Conservation (phyloP, 345 rosid genomes). For the Gossypium bickii region DNA sequence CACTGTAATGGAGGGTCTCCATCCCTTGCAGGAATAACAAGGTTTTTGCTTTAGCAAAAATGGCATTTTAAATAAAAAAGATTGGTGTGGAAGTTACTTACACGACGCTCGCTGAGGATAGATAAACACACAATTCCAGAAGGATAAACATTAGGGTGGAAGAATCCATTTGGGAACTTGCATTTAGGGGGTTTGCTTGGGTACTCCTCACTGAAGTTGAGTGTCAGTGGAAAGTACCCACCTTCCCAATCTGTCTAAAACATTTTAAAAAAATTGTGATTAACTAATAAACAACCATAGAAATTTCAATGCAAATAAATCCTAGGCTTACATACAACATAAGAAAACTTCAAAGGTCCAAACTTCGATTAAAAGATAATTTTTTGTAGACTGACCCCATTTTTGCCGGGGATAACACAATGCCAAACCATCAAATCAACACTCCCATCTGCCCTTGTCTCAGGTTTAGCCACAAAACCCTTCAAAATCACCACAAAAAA, state of each 20-base stretch:
- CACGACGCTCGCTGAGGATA: conserved; percentile 35
- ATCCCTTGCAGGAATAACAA: conserved; percentile 20
- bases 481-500: conserved; percentile 3
- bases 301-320: not conserved
- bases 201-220: conserved; percentile 38
- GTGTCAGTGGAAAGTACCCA: conserved; percentile 32
- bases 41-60: not conserved
- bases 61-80: not conserved
- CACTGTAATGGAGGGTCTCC: conserved; percentile 44
- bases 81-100: conserved; percentile 5
- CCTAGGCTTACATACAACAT: not conserved
- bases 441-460: conserved; percentile 36
- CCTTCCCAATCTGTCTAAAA: conserved; percentile 40
- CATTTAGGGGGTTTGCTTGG: conserved; percentile 45
- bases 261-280: not conserved
- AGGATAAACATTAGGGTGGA: conserved; percentile 40
- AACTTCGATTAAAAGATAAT: not conserved
- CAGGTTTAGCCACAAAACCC: conserved; percentile 59
- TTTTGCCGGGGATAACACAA: conserved; percentile 50
- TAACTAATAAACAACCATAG: not conserved
- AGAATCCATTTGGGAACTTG: conserved; percentile 37
- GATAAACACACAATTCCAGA: conserved; percentile 41
- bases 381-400: conserved; percentile 31
- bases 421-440: conserved; percentile 53
- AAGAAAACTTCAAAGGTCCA: not conserved